These are phyloP conservation scores for Arabidopsis lyrata DNA, from an alignment of 441 rosid species.

Conservation along the genomic window DNA sequence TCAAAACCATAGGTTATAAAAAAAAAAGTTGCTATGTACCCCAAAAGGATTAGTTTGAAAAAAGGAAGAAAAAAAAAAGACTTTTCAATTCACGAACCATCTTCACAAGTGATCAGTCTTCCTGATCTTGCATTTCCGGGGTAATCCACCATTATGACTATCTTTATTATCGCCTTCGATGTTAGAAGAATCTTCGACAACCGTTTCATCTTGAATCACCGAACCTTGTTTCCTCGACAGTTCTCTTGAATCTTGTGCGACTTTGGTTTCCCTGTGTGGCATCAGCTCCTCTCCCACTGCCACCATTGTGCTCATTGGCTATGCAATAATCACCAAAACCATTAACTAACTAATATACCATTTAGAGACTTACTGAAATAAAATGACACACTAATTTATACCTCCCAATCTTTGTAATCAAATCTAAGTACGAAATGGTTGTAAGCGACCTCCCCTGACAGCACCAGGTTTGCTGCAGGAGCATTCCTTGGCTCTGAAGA, in stretches of 20 bases:
- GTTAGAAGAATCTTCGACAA: constrained; percentile 18
- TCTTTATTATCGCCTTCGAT: constrained; percentile 2
- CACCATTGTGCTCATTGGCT: constrained; percentile 50
- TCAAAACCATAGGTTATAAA: constrained; percentile 24
- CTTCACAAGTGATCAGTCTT: constrained; percentile 12
- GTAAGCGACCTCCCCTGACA: constrained; percentile 56
- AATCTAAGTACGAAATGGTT: constrained; percentile 66
- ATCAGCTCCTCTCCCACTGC: constrained; percentile 52
- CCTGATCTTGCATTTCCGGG: constrained; percentile 11
- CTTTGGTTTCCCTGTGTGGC: constrained; percentile 47
- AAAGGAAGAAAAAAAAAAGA: neutral
- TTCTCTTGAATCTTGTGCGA: constrained; percentile 10
- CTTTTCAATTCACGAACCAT: constrained; percentile 6
- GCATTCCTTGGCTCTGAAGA: constrained; percentile 65
- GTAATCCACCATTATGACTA: neutral
- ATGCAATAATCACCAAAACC: constrained; percentile 20
- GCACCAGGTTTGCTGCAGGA: constrained; percentile 53
- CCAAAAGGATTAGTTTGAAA: constrained; percentile 11
- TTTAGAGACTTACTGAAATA: neutral
- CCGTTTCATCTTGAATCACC: constrained; percentile 15
- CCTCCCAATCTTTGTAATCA: constrained; percentile 76
- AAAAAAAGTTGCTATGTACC: constrained; percentile 11
- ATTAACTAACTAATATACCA: no score
- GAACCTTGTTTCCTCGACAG: constrained; percentile 27
- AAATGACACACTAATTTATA: constrained; percentile 19